Conservation (phyloP, 1,284 basidiomycete species). For the Cutaneotrichosporon arboriforme region DNA sequence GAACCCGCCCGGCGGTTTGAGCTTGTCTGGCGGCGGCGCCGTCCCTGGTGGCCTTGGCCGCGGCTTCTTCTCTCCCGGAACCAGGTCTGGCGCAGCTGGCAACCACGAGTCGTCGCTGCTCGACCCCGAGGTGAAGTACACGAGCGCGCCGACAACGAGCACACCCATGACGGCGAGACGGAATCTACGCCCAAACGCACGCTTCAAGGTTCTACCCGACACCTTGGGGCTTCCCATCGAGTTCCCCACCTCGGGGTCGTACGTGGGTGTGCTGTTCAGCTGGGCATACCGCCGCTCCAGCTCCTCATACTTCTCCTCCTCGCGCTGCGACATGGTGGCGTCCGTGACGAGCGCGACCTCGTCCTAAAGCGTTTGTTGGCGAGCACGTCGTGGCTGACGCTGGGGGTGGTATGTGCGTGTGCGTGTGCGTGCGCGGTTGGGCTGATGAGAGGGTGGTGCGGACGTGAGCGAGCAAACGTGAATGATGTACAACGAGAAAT, state of each 20-base stretch:
- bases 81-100: neutral
- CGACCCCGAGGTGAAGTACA: conserved; percentile 3
- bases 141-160: neutral
- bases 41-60: neutral
- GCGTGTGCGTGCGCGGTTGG: too few species aligned
- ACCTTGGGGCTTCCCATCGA: neutral
- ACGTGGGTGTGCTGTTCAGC: neutral
- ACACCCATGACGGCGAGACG: conserved; percentile 7
- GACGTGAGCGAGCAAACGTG: too few species aligned
- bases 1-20: neutral
- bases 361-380: too few species aligned
- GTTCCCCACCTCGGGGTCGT: conserved; percentile 7
- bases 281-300: neutral
- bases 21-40: neutral
- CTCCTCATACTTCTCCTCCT: neutral
- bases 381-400: too few species aligned
- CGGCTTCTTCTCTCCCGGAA: neutral
- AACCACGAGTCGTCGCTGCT: neutral
- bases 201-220: too few species aligned
- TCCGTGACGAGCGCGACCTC: too few species aligned
- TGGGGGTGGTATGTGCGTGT: too few species aligned
- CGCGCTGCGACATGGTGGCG: neutral
- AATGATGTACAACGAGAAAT: too few species aligned
- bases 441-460: too few species aligned
- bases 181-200: neutral